A percentile compares a stretch with the other conserved stretches of the same genome.
Evolutionary conservation across 495 filamentous ascomycete genomes (phyloP).

Genomic region (Penicillium crystallinum): DNA sequence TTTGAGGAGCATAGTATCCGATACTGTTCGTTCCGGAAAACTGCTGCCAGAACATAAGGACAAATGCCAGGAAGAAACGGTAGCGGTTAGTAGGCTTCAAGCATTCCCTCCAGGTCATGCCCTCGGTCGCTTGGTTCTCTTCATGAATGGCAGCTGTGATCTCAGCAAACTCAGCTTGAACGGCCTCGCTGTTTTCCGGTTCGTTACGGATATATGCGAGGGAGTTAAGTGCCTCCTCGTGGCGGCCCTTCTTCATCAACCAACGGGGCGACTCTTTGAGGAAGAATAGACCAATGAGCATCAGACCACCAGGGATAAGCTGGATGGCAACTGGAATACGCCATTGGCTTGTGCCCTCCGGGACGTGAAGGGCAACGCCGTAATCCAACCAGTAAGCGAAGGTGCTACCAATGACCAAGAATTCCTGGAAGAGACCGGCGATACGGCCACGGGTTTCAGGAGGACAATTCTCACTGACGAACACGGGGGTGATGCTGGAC

Average conservation of each 20-base stretch:
- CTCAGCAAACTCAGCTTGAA: constrained; percentile 59
- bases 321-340: constrained; percentile 50
- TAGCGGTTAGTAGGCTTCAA: constrained; percentile 35
- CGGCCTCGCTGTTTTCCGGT: constrained; percentile 27
- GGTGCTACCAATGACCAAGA: constrained; percentile 27
- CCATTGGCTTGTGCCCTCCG: constrained; percentile 45
- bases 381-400: constrained; percentile 49
- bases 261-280: constrained; percentile 53
- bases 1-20: constrained; percentile 48
- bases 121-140: constrained; percentile 38
- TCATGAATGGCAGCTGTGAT: constrained; percentile 42
- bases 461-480: constrained; percentile 46
- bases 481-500: constrained; percentile 45
- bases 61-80: constrained; percentile 39
- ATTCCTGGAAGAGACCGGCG: constrained; percentile 32
- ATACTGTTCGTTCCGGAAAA: constrained; percentile 50
- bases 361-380: constrained; percentile 40
- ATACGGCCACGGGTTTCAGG: constrained; percentile 41
- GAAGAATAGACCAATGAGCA: constrained; percentile 48
- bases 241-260: constrained; percentile 45
- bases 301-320: constrained; percentile 45
- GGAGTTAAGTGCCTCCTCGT: constrained; percentile 39
- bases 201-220: constrained; percentile 44
- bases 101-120: constrained; percentile 38
- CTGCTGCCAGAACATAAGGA: constrained; percentile 51